Percentiles rank a stretch among this genome's conserved stretches.
Evolutionary conservation across 2,329 filamentous ascomycete species (phyloP).

Genomic region (Pezicula rhizophila): DNA sequence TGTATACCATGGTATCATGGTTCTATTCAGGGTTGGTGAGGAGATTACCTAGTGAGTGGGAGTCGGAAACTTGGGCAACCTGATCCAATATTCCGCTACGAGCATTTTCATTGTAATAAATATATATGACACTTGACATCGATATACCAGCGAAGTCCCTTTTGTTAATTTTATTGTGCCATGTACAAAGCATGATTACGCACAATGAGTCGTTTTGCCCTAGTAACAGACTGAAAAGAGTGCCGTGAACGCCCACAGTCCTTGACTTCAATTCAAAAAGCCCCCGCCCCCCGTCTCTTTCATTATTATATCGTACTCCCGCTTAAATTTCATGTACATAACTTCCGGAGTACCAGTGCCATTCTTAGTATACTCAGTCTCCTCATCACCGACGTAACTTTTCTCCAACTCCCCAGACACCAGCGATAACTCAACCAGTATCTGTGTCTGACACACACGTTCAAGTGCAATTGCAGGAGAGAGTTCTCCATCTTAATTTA

Average conservation of each 20-base stretch:
- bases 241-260: not conserved
- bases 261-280: slow-evolving; percentile 19
- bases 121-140: no score
- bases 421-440: slow-evolving; percentile 11
- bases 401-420: slow-evolving; percentile 9
- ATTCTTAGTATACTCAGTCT: slow-evolving; percentile 50
- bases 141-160: no score
- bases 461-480: slow-evolving; percentile 23
- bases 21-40: slow-evolving; percentile 29
- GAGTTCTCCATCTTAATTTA: no score
- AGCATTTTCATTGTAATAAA: not conserved
- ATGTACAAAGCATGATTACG: no score
- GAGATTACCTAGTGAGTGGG: slow-evolving; percentile 10
- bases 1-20: slow-evolving; percentile 30
- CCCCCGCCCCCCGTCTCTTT: slow-evolving; percentile 27
- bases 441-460: slow-evolving; percentile 33
- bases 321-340: slow-evolving; percentile 32
- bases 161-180: no score
- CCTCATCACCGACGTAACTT: slow-evolving; percentile 80
- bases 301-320: slow-evolving; percentile 27
- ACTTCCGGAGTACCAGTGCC: slow-evolving; percentile 5
- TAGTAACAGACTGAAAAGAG: not conserved
- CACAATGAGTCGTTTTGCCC: no score
- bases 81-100: not conserved
- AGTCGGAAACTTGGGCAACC: not conserved